Evolutionary conservation across 345 rosid genomes (phyloP).

Genomic region (Ceriops zippeliana): DNA sequence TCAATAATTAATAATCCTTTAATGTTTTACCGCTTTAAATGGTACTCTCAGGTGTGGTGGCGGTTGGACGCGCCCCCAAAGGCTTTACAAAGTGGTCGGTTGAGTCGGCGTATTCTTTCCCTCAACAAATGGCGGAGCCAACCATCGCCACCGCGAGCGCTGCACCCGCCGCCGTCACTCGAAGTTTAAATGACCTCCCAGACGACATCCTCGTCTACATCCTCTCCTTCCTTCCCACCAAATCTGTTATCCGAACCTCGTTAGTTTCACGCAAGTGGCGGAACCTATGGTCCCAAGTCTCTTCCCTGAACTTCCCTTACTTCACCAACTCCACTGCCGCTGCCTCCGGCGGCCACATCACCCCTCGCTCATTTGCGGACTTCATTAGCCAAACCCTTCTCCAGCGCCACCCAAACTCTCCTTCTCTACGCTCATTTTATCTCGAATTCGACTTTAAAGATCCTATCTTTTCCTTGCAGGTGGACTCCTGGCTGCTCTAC

Average conservation of each 20-base stretch:
- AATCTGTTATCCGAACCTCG: background rate
- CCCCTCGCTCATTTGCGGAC: background rate
- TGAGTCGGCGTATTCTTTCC: no score
- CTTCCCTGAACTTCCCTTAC: slow-evolving; percentile 1
- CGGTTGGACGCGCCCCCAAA: no score
- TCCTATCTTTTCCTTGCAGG: background rate
- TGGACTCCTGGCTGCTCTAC: slow-evolving; percentile 5
- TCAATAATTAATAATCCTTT: no score
- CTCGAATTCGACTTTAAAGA: slow-evolving; percentile 3
- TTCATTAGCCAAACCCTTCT: slow-evolving; percentile 12
- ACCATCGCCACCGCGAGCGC: background rate
- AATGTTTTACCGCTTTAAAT: no score
- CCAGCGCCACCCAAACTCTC: background rate
- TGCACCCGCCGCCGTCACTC: background rate
- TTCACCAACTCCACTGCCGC: background rate
- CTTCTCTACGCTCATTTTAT: slow-evolving; percentile 3
- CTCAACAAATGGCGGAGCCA: no score
- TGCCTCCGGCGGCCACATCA: no score
- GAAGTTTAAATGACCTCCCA: background rate
- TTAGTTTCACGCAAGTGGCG: slow-evolving; percentile 2
- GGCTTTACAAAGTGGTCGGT: no score
- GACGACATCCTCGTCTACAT: slow-evolving; percentile 6
- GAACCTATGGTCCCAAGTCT: slow-evolving; percentile 1
- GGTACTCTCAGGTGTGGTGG: no score
- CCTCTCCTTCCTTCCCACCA: slow-evolving; percentile 7